Evolutionary conservation across 176 grass and related monocot genomes (phyloP), one percentile per base, ranked within the genome.

Genomic region (Carex pumila): DNA sequence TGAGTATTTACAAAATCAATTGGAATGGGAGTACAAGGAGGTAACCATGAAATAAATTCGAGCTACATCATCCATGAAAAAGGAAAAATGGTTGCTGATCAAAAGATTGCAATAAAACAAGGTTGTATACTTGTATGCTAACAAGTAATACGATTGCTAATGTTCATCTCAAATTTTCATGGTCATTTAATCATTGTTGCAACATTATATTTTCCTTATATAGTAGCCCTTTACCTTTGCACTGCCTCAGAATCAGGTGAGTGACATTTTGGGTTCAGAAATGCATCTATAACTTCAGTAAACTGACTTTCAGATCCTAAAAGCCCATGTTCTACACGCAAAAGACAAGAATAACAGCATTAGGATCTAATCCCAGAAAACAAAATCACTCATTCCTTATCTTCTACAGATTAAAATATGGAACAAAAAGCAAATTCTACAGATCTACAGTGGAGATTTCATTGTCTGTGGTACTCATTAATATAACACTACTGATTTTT

Each of bases 221-320:
- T 32, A 39, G 79, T 61, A 88, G 81, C 53, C 88, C 37, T 84
- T 83, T 87, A 97, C 95, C 92, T 97, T 57, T 85, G 86, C 56
- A 94, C 90, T 45, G 75, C 54, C 67, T 97, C 89, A 22, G 95
- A 97, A 88, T 97, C 92, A 85, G 92, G 83, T 36, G 84, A 88
- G 81, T 94, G 90, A 63, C 90, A 94, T 91, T 97, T 97, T 49
- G 95, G 95, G 43, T 90, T 92, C 68, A 97, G 85, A 89, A 90
- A 97, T 79, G 95, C 95, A 63, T 94, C 89, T 67, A 94, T 91
- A 66, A 94, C 80, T 12, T 93, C 89, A 81, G 63, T 58, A 75
- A 93, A 91, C 67, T 92, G 81, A 50, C 17, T 76, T 78, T 87
- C 74, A 72, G 71, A 84, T 76, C 73, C 90, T 82, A 79, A 64